Conservation (phyloP, 2,329 filamentous ascomycete species). For the Exophiala xenobiotica region DNA sequence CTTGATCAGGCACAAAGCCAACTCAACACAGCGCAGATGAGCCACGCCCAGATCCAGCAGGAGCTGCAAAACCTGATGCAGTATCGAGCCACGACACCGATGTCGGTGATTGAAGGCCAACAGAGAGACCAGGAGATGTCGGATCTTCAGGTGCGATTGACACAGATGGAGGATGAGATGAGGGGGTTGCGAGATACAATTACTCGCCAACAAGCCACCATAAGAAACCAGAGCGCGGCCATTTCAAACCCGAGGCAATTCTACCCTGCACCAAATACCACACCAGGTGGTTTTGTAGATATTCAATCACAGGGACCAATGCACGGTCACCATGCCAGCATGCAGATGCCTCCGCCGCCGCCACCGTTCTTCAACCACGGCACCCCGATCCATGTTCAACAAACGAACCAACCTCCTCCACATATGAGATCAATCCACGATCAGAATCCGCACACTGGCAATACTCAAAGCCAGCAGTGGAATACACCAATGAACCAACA, state of each 20-base stretch:
- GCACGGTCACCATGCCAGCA: background rate
- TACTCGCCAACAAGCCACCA: conserved; percentile 16
- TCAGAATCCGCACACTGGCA: background rate
- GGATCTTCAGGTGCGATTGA: conserved; percentile 6
- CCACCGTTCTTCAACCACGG: conserved; percentile 3
- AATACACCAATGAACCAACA: conserved; percentile 5
- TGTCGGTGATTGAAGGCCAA: conserved; percentile 14
- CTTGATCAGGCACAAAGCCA: conserved; percentile 17
- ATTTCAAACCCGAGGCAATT: conserved; percentile 18
- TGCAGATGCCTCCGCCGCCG: conserved; percentile 3
- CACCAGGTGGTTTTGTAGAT: conserved; percentile 2
- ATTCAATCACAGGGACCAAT: conserved; percentile 5
- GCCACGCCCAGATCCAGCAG: conserved; percentile 16
- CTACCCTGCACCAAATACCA: conserved; percentile 11
- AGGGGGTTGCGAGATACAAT: conserved; percentile 4
- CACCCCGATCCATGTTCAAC: background rate
- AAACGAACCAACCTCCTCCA: background rate
- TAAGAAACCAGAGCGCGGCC: conserved; percentile 21
- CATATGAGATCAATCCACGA: background rate
- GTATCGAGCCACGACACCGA: conserved; percentile 19
- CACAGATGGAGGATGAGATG: conserved; percentile 15
- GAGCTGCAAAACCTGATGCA: conserved; percentile 17
- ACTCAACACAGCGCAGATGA: conserved; percentile 12
- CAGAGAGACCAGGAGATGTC: conserved; percentile 16
- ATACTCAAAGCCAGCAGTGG: conserved; percentile 1